Percentiles rank a stretch among this genome's conserved stretches.
phyloP scores from a whole-genome alignment of 176 grass and related monocot species.

The Stipa capillata region DNA sequence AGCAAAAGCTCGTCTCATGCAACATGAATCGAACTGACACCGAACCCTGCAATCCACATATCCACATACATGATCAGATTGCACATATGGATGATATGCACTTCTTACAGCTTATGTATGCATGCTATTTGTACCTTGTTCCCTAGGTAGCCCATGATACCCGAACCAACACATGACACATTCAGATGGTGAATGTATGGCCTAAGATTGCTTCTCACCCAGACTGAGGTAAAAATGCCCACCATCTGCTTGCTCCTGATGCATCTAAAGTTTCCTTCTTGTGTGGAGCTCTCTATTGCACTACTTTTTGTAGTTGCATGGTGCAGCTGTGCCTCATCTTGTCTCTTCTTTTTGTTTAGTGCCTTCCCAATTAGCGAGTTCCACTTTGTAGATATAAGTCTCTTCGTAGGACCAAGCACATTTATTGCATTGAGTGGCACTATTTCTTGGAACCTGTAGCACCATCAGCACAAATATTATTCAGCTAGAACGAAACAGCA shows the following conservation, averaged over 20 bases:
- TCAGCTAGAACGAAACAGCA: background rate
- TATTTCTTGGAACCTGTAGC: constrained; percentile 90
- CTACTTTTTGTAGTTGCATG: constrained; percentile 23
- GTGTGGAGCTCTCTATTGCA: constrained; percentile 12
- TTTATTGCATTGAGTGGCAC: constrained; percentile 80
- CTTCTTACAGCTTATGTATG: background rate
- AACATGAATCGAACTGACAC: constrained; percentile 74
- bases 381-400: constrained; percentile 61
- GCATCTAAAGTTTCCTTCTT: constrained; percentile 43
- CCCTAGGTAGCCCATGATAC: constrained; percentile 86
- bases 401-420: constrained; percentile 75
- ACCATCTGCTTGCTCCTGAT: constrained; percentile 96
- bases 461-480: constrained; percentile 13
- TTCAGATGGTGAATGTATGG: constrained; percentile 42
- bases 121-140: constrained; percentile 67
- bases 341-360: constrained; percentile 45
- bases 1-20: constrained; percentile 79
- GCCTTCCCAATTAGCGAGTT: constrained; percentile 59
- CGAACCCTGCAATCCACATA: constrained; percentile 52
- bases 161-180: constrained; percentile 74
- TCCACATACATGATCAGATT: background rate
- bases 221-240: constrained; percentile 73
- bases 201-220: constrained; percentile 61
- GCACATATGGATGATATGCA: background rate
- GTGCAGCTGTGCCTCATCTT: background rate